Conservation (phyloP, 2,329 filamentous ascomycete genomes). For the Aspergillus versicolor region DNA sequence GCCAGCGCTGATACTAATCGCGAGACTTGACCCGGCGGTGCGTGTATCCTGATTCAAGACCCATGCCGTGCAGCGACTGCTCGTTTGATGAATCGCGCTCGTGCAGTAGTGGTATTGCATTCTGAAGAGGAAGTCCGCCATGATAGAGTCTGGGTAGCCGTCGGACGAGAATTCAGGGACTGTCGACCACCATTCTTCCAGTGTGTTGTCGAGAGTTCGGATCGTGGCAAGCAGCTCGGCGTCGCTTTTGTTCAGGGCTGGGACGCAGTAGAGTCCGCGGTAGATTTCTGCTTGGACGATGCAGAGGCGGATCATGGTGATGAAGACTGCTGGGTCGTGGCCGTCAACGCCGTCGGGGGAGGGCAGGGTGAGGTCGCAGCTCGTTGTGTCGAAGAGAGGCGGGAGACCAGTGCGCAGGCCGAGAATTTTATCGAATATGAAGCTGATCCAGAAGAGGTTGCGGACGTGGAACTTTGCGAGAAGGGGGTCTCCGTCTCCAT, state of each 20-base stretch:
- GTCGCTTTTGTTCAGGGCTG: constrained; percentile 4
- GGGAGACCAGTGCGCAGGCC: constrained; percentile 11
- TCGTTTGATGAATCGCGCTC: constrained; percentile 15
- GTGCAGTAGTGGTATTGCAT: constrained; percentile 16
- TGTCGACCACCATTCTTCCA: constrained; percentile 9
- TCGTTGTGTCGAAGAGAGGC: constrained; percentile 3
- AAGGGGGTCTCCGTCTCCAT: background rate
- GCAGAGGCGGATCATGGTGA: background rate
- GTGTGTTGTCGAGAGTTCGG: constrained; percentile 4
- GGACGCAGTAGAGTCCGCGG: constrained; percentile 5
- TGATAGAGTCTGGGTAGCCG: too few species aligned
- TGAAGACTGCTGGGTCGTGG: background rate
- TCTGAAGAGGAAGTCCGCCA: background rate
- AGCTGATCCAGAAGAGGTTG: constrained; percentile 14
- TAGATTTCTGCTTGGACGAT: constrained; percentile 13
- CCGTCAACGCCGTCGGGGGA: background rate
- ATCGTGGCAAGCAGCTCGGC: constrained; percentile 9
- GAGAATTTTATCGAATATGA: constrained; percentile 1
- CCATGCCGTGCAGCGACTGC: constrained; percentile 13
- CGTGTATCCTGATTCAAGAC: constrained; percentile 10
- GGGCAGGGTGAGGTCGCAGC: constrained; percentile 11
- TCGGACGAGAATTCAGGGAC: too few species aligned
- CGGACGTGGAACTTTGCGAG: background rate
- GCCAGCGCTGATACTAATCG: constrained; percentile 10
- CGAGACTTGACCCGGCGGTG: constrained; percentile 9